Percentiles rank a stretch among this genome's conserved stretches.
Conservation (phyloP, 2,329 filamentous ascomycete species). For the Hypoxylon sp. region DNA sequence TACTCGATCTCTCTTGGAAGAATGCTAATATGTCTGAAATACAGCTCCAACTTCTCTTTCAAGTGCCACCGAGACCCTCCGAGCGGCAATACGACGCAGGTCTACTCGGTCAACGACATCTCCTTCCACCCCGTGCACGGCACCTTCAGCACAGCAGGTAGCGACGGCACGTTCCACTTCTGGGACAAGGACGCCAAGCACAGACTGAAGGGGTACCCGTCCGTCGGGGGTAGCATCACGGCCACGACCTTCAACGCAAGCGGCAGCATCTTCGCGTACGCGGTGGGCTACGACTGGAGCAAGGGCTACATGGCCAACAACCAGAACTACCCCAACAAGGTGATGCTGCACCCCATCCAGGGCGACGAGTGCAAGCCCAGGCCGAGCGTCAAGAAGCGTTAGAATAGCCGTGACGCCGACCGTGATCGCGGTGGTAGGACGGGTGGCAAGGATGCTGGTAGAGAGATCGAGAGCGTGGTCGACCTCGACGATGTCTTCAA, state of each 20-base stretch:
- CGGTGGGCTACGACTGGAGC: conserved; percentile 97
- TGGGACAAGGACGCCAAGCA: conserved; percentile 96
- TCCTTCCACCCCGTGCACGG: conserved; percentile 97
- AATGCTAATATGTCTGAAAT: conserved; percentile 19
- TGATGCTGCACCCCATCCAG: conserved; percentile 84
- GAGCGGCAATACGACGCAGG: conserved; percentile 82
- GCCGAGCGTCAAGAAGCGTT: conserved; percentile 71
- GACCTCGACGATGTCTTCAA: neutral
- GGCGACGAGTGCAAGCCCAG: conserved; percentile 73
- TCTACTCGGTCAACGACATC: conserved; percentile 96
- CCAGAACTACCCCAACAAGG: conserved; percentile 79
- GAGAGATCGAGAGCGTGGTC: neutral
- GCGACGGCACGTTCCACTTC: conserved; percentile 96
- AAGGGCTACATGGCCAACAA: conserved; percentile 93
- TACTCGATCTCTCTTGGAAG: neutral
- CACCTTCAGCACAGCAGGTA: conserved; percentile 97
- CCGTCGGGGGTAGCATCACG: conserved; percentile 87
- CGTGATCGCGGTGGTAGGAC: neutral
- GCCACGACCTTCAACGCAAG: conserved; percentile 91
- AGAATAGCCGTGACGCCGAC: conserved; percentile 45
- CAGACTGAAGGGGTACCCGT: conserved; percentile 87
- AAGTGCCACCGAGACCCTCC: conserved; percentile 94
- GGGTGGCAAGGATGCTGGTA: neutral
- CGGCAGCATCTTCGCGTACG: conserved; percentile 88
- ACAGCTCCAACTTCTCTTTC: conserved; percentile 94